Conservation (phyloP, 2,329 filamentous ascomycete species). For the Xylariaceae sp. region DNA sequence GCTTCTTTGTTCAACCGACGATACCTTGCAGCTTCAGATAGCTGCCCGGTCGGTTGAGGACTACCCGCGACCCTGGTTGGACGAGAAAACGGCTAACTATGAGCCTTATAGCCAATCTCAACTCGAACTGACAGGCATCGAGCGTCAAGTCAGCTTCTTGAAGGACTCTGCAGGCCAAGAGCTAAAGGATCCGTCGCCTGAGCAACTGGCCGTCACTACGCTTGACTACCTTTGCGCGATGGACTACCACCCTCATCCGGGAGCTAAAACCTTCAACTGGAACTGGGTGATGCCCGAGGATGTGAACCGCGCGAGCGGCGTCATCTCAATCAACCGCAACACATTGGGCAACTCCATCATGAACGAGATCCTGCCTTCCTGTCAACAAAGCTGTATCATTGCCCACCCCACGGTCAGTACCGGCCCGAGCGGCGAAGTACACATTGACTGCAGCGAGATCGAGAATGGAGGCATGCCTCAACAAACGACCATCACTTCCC, state of each 20-base stretch:
- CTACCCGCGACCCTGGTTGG: no score
- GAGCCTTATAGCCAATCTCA: no score
- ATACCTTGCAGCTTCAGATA: no score
- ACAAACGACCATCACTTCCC: background rate
- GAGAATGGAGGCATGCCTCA: background rate
- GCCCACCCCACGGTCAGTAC: background rate
- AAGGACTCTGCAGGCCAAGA: background rate
- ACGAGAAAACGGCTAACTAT: no score
- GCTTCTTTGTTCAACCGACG: no score
- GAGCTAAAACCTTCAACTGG: slow-evolving; percentile 2
- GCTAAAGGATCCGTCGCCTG: background rate
- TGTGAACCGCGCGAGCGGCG: background rate
- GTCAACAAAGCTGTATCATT: background rate
- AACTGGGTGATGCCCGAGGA: slow-evolving; percentile 3
- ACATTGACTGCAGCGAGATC: background rate
- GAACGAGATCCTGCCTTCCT: background rate
- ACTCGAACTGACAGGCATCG: background rate
- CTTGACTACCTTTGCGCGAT: slow-evolving; percentile 2
- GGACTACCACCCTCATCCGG: background rate
- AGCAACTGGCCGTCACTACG: background rate
- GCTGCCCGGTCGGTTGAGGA: no score
- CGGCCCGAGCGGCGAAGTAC: background rate
- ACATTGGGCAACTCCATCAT: background rate
- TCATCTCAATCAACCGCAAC: slow-evolving; percentile 5
- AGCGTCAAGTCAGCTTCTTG: background rate